Evolutionary conservation across 768 basidiomycete genomes (phyloP).

Genomic region (Calvatia gigantea): DNA sequence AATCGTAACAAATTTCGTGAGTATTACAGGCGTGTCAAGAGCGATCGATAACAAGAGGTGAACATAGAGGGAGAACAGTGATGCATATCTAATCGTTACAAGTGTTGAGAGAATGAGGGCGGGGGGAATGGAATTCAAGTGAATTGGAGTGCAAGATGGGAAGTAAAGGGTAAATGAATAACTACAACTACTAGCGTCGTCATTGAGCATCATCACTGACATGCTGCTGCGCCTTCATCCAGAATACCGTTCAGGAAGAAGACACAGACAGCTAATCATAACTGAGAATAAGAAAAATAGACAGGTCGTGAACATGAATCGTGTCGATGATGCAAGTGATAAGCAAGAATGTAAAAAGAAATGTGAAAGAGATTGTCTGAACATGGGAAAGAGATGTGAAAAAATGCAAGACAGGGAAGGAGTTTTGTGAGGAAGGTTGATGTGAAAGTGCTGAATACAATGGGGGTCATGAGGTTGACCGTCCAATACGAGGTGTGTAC

Average conservation of each 20-base stretch:
- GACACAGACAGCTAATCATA: constrained; percentile 1
- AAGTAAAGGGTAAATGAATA: constrained; percentile 14
- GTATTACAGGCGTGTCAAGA: constrained; percentile 24
- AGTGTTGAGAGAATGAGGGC: constrained; percentile 24
- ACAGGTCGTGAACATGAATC: constrained; percentile 13
- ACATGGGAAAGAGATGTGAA: constrained; percentile 22
- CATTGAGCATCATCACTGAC: constrained; percentile 8
- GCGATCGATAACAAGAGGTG: constrained; percentile 27
- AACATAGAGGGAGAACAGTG: constrained; percentile 24
- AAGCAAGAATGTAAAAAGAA: constrained; percentile 12
- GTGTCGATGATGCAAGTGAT: constrained; percentile 14
- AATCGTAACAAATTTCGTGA: constrained; percentile 16
- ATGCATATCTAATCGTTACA: constrained; percentile 78
- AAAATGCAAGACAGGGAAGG: constrained; percentile 13
- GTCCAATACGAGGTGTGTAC: constrained; percentile 4
- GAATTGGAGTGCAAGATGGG: constrained; percentile 10
- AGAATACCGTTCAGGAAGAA: neutral
- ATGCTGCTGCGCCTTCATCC: neutral
- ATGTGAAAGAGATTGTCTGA: constrained; percentile 17
- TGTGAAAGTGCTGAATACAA: neutral
- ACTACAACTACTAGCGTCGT: constrained; percentile 16
- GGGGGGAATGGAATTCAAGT: constrained; percentile 7
- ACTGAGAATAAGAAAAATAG: constrained; percentile 13
- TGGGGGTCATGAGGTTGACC: constrained; percentile 2
- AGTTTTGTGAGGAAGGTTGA: neutral